Conservation (phyloP, 2,329 filamentous ascomycete genomes). For the Reticulascus tulasneorum region DNA sequence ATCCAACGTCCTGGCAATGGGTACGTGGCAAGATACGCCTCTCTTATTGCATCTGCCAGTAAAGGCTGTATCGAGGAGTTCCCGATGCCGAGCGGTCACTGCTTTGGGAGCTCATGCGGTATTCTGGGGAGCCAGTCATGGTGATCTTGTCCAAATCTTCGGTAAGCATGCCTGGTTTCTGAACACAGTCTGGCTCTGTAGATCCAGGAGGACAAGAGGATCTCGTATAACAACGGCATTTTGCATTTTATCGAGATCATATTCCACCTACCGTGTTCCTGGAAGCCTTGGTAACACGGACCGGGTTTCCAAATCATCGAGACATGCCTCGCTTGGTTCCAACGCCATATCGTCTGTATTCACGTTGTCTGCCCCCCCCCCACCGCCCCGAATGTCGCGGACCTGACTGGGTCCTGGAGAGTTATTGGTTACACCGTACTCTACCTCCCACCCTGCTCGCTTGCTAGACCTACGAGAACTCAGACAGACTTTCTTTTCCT, state of each 20-base stretch:
- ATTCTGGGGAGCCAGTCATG: too few species aligned
- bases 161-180: too few species aligned
- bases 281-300: constrained; percentile 13
- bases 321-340: constrained; percentile 13
- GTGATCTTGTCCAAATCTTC: too few species aligned
- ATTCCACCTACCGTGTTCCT: constrained; percentile 15
- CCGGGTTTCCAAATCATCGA: constrained; percentile 13
- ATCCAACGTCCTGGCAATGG: too few species aligned
- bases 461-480: constrained; percentile 9
- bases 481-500: constrained; percentile 10
- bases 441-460: constrained; percentile 15
- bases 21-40: too few species aligned
- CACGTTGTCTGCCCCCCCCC: constrained; percentile 7
- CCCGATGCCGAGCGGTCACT: too few species aligned
- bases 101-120: too few species aligned
- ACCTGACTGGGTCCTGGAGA: constrained; percentile 16
- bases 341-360: too few species aligned
- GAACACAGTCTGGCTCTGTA: too few species aligned
- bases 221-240: constrained; percentile 18
- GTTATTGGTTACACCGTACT: constrained; percentile 17
- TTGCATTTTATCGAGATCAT: constrained; percentile 16
- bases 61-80: too few species aligned
- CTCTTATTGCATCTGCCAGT: too few species aligned
- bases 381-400: constrained; percentile 14
- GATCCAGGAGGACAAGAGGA: constrained; percentile 14